Conservation (phyloP, 164 flowering plant species). For the Vitis vinifera region ASM3070453v1 NC_081822.1:12914001-12914500, state of each 20-base stretch:
- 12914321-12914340: neutral
- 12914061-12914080: slow-evolving; percentile 17
- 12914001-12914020: neutral
- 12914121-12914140: slow-evolving; percentile 15
- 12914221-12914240: slow-evolving; percentile 45
- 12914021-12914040: slow-evolving; percentile 21
- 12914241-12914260: slow-evolving; percentile 33
- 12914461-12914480: neutral
- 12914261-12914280: neutral
- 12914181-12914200: slow-evolving; percentile 54
- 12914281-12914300: neutral
- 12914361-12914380: neutral
- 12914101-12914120: neutral
- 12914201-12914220: slow-evolving; percentile 42
- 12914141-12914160: slow-evolving; percentile 33
- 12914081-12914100: neutral
- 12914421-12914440: slow-evolving; percentile 34
- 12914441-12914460: slow-evolving; percentile 25
- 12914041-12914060: slow-evolving; percentile 35
- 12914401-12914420: slow-evolving; percentile 31
- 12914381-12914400: slow-evolving; percentile 22
- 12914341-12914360: slow-evolving; percentile 3
- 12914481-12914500: slow-evolving; percentile 25
- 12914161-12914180: slow-evolving; percentile 43
- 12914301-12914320: neutral